Conservation (phyloP, 768 basidiomycete species). For the Auricularia heimuer region DNA sequence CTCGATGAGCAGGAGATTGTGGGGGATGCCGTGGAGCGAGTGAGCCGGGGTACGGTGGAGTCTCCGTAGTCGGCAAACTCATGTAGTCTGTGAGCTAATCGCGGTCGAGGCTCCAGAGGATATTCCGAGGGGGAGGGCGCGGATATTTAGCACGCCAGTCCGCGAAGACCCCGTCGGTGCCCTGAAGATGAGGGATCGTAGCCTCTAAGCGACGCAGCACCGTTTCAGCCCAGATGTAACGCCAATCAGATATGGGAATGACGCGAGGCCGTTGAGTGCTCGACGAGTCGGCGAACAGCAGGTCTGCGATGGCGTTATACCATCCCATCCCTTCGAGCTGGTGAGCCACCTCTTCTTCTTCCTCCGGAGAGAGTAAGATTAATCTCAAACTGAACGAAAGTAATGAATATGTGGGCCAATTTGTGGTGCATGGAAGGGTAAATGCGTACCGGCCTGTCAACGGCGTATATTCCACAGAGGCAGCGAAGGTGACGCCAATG, state of each 20-base stretch:
- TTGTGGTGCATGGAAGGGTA: not conserved
- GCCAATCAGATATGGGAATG: constrained; percentile 76
- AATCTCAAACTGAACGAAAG: constrained; percentile 55
- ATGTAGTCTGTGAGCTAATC: constrained; percentile 62
- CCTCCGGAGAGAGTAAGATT: constrained; percentile 84
- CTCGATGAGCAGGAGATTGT: constrained; percentile 83
- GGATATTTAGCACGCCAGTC: constrained; percentile 47
- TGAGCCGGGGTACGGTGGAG: constrained; percentile 40
- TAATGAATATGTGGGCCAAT: not conserved
- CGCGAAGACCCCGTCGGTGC: constrained; percentile 43
- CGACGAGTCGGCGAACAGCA: constrained; percentile 41
- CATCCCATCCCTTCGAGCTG: constrained; percentile 79
- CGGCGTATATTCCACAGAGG: constrained; percentile 68
- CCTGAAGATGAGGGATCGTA: constrained; percentile 57
- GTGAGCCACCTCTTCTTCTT: constrained; percentile 77
- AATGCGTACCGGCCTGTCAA: constrained; percentile 63
- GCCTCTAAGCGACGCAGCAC: constrained; percentile 70
- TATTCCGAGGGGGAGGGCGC: constrained; percentile 69
- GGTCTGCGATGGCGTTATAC: constrained; percentile 73
- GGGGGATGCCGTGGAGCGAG: constrained; percentile 70
- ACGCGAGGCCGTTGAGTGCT: constrained; percentile 47
- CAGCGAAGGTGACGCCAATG: constrained; percentile 60
- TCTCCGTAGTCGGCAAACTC: constrained; percentile 35
- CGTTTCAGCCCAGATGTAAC: constrained; percentile 75
- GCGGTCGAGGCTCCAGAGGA: constrained; percentile 73